phyloP scores from a whole-genome alignment of 805 yeast genomes.

The Candida arabinofermentans region DNA sequence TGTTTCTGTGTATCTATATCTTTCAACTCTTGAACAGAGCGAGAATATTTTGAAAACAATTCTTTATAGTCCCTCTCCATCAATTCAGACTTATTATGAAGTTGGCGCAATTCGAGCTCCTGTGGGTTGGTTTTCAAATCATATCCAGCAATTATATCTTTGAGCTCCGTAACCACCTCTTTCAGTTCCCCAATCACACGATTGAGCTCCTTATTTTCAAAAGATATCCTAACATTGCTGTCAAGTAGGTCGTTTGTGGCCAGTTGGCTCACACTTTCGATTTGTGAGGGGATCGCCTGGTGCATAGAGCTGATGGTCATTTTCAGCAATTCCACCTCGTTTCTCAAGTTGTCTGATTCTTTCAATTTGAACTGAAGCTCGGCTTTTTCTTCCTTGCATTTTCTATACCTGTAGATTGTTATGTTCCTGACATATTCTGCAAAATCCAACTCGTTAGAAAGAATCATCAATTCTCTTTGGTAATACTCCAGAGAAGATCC shows the following conservation, averaged over 20 bases:
- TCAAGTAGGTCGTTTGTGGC: not conserved
- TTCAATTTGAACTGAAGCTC: slow-evolving; percentile 8
- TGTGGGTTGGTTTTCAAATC: not conserved
- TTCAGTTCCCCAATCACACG: not conserved
- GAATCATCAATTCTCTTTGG: slow-evolving; percentile 53
- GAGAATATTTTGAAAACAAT: not conserved
- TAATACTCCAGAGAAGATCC: slow-evolving; percentile 36
- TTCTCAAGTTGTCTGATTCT: slow-evolving; percentile 6
- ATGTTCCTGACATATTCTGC: slow-evolving; percentile 48
- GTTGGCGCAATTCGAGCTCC: not conserved
- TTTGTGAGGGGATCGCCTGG: not conserved
- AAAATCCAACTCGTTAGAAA: slow-evolving; percentile 60
- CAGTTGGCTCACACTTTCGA: not conserved
- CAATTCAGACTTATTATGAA: not conserved
- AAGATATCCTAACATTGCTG: not conserved
- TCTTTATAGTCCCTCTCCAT: not conserved
- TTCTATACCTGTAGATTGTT: slow-evolving; percentile 15
- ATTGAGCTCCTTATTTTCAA: not conserved
- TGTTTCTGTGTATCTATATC: not conserved
- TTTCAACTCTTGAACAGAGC: not conserved
- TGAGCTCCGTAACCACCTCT: not conserved
- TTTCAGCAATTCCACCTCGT: slow-evolving; percentile 1
- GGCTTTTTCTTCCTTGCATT: slow-evolving; percentile 31
- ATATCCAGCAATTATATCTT: not conserved
- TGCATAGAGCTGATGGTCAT: not conserved